Conservation (phyloP, 805 yeast species). For the Komagataella kurtzmanii region DNA sequence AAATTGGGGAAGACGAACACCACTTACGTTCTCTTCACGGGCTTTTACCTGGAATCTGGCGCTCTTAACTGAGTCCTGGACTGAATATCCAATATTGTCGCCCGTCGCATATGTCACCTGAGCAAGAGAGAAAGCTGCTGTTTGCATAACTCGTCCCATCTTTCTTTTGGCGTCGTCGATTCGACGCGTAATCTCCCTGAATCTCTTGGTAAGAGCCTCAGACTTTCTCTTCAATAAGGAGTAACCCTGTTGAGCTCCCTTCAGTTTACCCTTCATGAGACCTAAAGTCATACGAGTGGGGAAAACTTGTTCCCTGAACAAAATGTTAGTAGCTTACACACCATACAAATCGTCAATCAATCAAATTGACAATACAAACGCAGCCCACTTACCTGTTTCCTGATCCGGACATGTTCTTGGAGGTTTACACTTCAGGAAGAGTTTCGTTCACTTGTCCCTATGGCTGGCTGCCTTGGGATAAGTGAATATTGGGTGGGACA, state of each 20-base stretch:
- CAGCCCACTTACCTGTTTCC: slow-evolving; percentile 30
- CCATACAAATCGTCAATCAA: not conserved
- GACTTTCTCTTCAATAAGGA: slow-evolving; percentile 88
- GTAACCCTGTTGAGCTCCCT: slow-evolving; percentile 96
- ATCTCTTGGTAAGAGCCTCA: slow-evolving; percentile 91
- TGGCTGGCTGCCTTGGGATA: not conserved
- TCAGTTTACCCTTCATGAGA: slow-evolving; percentile 86
- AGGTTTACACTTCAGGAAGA: not conserved
- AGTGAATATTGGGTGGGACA: not conserved
- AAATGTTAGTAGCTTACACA: slow-evolving; percentile 1
- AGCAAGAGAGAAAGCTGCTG: slow-evolving; percentile 93
- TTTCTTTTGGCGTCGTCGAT: slow-evolving; percentile 92
- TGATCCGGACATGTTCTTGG: slow-evolving; percentile 42
- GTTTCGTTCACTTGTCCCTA: not conserved
- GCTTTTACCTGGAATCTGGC: slow-evolving; percentile 89
- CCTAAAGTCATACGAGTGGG: slow-evolving; percentile 98
- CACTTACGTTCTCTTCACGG: slow-evolving; percentile 90
- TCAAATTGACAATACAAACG: not conserved
- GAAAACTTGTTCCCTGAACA: slow-evolving; percentile 77
- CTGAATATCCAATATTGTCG: slow-evolving; percentile 89
- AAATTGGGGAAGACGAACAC: slow-evolving; percentile 88
- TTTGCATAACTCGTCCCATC: slow-evolving; percentile 98
- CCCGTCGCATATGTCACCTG: slow-evolving; percentile 98
- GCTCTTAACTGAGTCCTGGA: slow-evolving; percentile 82
- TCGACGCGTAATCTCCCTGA: slow-evolving; percentile 87